Base-by-base conservation (phyloP, 2,329 filamentous ascomycete species). In the Epichloe typhina region DNA sequence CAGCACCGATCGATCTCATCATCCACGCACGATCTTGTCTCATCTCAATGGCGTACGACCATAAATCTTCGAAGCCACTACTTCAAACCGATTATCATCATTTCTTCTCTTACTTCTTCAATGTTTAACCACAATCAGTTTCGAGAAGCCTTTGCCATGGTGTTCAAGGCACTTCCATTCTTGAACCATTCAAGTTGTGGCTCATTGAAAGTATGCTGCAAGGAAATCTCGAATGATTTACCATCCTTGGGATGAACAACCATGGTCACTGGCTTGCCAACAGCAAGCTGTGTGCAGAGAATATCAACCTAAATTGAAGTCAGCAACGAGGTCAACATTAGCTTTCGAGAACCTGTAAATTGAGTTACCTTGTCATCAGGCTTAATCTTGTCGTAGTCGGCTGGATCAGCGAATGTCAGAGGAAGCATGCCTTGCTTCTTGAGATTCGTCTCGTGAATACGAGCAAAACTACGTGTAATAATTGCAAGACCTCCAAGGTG, bases 401-500 rank as follows among this genome's bases (percentile, higher is more conserved):
- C 91, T 52, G 91, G 91, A 67, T 97, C 83, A 52, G 82, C 73
- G 75, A 98, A 98, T 63, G 90, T 97, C 58, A 98, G 80, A 64
- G 93, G 93, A 74, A 98, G 86, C 91, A 98, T 96, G 74, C 93
- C 93, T 82, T 98, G 93, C 85, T 98, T 98, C 88, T 98, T 98
- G 77, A 98, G 75, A 82, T 98, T 98, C 77, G 93, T 98, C 80
- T 98, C 93, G 80, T 98, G 93, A 67, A 98, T 98, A 86, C 93
- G 93, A 65, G 93, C 93, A 68, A 98, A 98, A 58, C 82, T 88
- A 67, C 88, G 85, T 66, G 86, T 90, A 69, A 98, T 94, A 76
- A 98, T 95, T 65, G 91, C 93, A 64, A 96, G 81, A 71, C 91
- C 93, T 66, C 93, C 93, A 58, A 98, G 84, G 76, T 97, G 91